Base-by-base conservation (phyloP, 768 basidiomycete genomes). In the Dioszegia crocea region DNA sequence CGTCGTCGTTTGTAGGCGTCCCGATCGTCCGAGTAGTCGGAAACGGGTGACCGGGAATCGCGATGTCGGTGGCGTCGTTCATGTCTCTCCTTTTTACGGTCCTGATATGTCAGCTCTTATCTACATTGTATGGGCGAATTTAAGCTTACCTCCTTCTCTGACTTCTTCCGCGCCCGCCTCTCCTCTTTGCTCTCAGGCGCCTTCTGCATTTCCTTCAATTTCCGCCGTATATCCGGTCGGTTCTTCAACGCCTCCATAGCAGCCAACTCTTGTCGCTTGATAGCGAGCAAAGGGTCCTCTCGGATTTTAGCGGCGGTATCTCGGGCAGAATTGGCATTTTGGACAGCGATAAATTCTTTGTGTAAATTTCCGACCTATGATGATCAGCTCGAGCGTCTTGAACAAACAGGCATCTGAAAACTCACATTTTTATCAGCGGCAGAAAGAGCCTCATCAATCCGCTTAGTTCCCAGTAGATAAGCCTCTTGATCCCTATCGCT, bases 211-310 rank as follows among this genome's bases (percentile, higher is more conserved):
- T 66, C 75, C 36, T 75, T 76, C 55, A 75, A 56, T 59, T 72
- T 66, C 47, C 63, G 65, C 47, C 71, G 52, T 38, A 73, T 71
- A 36, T 68, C 71, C 5, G 77, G 75, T 30, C 75, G 64, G 43
- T 72, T 70, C 62, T 67, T 68, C 49, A 96, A 80, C 1, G 89
- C 84, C 64, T 96, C 85, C 66, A 91, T 88, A 6, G 91, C 88
- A 8, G 89, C 87, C 73, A 96, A 92, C 77, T 99, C 94, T 71
- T 97, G 94, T 74, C 92, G 88, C 78, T 97, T 98, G 80, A 99
- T 98, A 14, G 89, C 90, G n/a, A 99, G 82, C 4, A 98, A 74
- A 4, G 96, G 96, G 71, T 99, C 96, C 77, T 98, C 96, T 31
- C 96, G 87, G 61, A 99, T 86, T 78, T 99, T 98, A 27, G 91